Evolutionary conservation across 2,329 filamentous ascomycete species (phyloP).

Genomic region (Tolypocladium sp.): DNA sequence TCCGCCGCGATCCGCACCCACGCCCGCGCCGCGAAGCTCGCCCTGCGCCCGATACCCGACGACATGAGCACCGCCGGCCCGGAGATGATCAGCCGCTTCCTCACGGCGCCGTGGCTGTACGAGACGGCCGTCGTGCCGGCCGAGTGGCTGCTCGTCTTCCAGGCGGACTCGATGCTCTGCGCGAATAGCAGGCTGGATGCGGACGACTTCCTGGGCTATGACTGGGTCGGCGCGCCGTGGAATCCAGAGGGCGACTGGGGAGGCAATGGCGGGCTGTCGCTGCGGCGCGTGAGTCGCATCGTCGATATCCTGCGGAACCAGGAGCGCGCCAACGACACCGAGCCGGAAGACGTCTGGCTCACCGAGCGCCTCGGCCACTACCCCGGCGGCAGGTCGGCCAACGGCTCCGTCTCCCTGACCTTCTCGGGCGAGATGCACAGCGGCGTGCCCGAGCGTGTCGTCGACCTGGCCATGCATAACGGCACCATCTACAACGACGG

Average conservation of each 20-base stretch:
- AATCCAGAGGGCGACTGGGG: conserved; percentile 30
- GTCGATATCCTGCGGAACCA: conserved; percentile 41
- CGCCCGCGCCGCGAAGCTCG: conserved; percentile 34
- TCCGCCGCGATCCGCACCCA: conserved; percentile 36
- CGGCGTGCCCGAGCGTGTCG: conserved; percentile 16
- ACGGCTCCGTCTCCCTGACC: conserved; percentile 36
- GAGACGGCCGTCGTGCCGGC: conserved; percentile 36
- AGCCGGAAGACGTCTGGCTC: conserved; percentile 49
- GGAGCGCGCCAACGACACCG: conserved; percentile 28
- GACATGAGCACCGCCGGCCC: conserved; percentile 41
- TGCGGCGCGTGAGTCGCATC: conserved; percentile 43
- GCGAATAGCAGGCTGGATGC: conserved; percentile 38
- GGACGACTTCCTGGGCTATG: conserved; percentile 41
- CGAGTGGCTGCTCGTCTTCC: conserved; percentile 46
- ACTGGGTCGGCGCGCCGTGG: conserved; percentile 47
- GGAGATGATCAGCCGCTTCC: conserved; percentile 42
- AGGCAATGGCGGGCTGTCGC: conserved; percentile 42
- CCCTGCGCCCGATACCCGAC: conserved; percentile 39
- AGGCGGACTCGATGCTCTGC: conserved; percentile 46
- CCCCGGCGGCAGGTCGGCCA: conserved; percentile 39
- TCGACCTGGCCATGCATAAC: conserved; percentile 11
- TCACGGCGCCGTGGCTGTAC: conserved; percentile 45
- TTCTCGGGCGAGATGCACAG: conserved; percentile 42
- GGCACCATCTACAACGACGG: conserved; percentile 14
- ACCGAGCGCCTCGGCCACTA: conserved; percentile 40